A percentile compares a stretch with the other conserved stretches of the same genome.
Conservation (phyloP, 2,329 filamentous ascomycete species). For the Diaporthe batatas region DNA sequence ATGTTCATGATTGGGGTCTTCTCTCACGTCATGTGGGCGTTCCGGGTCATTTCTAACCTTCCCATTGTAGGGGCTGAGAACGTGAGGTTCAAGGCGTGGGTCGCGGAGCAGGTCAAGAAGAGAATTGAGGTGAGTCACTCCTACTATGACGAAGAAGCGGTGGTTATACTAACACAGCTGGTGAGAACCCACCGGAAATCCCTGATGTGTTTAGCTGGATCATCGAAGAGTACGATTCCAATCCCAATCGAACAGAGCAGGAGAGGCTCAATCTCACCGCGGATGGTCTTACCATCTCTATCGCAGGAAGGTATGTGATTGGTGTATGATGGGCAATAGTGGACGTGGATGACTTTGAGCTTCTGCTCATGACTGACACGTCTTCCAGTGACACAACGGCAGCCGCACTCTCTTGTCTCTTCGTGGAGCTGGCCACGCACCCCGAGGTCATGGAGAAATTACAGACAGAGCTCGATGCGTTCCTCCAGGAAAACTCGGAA, state of each 20-base stretch:
- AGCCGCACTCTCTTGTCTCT: conserved; percentile 35
- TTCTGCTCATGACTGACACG: neutral
- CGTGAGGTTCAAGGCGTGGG: conserved; percentile 34
- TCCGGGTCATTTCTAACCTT: neutral
- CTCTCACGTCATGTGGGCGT: conserved; percentile 31
- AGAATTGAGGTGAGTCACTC: conserved; percentile 30
- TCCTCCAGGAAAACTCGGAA: conserved; percentile 1
- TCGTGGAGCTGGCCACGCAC: conserved; percentile 38
- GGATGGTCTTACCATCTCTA: conserved; percentile 29
- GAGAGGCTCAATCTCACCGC: conserved; percentile 28
- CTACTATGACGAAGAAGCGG: neutral
- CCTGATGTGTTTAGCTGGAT: conserved; percentile 37
- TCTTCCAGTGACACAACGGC: conserved; percentile 37
- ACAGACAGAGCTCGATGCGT: conserved; percentile 33
- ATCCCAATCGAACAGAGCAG: conserved; percentile 6
- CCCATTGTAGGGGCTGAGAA: conserved; percentile 28
- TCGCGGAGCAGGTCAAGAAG: conserved; percentile 27
- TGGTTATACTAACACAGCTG: neutral
- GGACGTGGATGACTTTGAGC: neutral
- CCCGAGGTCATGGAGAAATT: conserved; percentile 15
- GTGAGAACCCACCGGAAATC: conserved; percentile 32
- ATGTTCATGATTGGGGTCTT: conserved; percentile 36
- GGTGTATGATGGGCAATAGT: neutral
- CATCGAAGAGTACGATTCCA: conserved; percentile 36
- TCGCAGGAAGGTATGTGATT: conserved; percentile 33